These are phyloP conservation scores for Telfairia occidentalis DNA, from an alignment of 331 rosid species.

Conservation along the genomic window DNA sequence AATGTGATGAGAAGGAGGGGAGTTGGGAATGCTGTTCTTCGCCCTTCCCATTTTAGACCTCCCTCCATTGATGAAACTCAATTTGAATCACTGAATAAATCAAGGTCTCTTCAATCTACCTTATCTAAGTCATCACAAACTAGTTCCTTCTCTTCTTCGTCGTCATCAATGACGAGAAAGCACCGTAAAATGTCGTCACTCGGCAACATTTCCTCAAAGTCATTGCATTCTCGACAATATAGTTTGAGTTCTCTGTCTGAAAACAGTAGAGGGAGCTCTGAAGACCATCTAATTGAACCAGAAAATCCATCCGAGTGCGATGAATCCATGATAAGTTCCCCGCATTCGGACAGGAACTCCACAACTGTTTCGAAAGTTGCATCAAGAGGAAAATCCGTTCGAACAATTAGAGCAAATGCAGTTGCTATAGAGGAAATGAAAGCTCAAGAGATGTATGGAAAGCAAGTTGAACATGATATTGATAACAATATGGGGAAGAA, in stretches of 20 bases:
- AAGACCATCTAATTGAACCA: conserved; percentile 26
- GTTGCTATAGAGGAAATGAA: conserved; percentile 20
- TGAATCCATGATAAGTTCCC: conserved; percentile 19
- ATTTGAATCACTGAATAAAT: conserved; percentile 33
- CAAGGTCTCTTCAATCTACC: conserved; percentile 37
- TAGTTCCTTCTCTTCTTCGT: conserved; percentile 36
- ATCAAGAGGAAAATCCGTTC: conserved; percentile 64
- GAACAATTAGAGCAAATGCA: conserved; percentile 57
- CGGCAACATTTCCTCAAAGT: conserved; percentile 26
- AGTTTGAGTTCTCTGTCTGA: conserved; percentile 30
- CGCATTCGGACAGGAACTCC: conserved; percentile 23
- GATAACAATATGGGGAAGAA: conserved; percentile 31
- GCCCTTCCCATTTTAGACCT: conserved; percentile 45
- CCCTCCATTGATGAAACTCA: conserved; percentile 63
- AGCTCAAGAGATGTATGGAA: conserved; percentile 25
- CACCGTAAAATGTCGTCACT: conserved; percentile 13
- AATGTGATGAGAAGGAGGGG: conserved; percentile 30
- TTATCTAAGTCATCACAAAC: conserved; percentile 45
- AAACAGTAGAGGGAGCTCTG: conserved; percentile 26
- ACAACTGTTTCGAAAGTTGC: conserved; percentile 26
- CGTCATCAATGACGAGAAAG: conserved; percentile 5
- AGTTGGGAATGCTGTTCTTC: conserved; percentile 19
- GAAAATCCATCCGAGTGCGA: conserved; percentile 23
- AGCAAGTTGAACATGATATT: conserved; percentile 28
- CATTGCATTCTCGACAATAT: conserved; percentile 29